Evolutionary conservation across 1,139 yeast genomes (phyloP).

Genomic region (Blastobotrys serpentis): DNA sequence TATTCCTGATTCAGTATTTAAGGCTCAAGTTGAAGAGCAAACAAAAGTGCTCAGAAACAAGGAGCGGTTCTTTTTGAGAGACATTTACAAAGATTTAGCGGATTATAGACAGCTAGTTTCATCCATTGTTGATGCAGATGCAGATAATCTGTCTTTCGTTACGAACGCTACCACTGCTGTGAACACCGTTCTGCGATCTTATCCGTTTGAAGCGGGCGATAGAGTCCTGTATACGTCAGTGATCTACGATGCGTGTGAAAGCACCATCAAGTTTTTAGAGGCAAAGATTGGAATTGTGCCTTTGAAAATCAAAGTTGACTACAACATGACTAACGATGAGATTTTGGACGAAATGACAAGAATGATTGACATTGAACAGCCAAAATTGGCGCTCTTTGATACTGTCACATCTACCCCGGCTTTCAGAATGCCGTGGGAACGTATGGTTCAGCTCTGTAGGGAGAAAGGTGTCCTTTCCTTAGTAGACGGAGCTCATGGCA

Average conservation of each 20-base stretch:
- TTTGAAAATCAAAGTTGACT: conserved; percentile 47
- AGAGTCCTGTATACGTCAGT: conserved; percentile 51
- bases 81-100: conserved; percentile 34
- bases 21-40: conserved; percentile 20
- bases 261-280: conserved; percentile 51
- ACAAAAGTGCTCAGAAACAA: conserved; percentile 41
- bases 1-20: conserved; percentile 25
- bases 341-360: conserved; percentile 38
- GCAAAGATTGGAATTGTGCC: conserved; percentile 46
- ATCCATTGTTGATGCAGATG: conserved; percentile 45
- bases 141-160: conserved; percentile 48
- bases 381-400: conserved; percentile 56
- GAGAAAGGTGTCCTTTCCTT: conserved; percentile 52
- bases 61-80: conserved; percentile 42
- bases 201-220: conserved; percentile 55
- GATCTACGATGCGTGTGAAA: conserved; percentile 57
- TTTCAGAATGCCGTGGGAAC: conserved; percentile 54
- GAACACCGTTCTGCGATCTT: conserved; percentile 57
- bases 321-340: conserved; percentile 52
- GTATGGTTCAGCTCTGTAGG: conserved; percentile 49
- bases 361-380: conserved; percentile 29
- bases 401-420: conserved; percentile 67
- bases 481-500: conserved; percentile 72
- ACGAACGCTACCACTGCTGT: conserved; percentile 63
- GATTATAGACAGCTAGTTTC: conserved; percentile 41